These are phyloP conservation scores for Keithomyces neogunnii DNA, from an alignment of 2,329 filamentous ascomycete genomes.

Conservation along the genomic window DNA sequence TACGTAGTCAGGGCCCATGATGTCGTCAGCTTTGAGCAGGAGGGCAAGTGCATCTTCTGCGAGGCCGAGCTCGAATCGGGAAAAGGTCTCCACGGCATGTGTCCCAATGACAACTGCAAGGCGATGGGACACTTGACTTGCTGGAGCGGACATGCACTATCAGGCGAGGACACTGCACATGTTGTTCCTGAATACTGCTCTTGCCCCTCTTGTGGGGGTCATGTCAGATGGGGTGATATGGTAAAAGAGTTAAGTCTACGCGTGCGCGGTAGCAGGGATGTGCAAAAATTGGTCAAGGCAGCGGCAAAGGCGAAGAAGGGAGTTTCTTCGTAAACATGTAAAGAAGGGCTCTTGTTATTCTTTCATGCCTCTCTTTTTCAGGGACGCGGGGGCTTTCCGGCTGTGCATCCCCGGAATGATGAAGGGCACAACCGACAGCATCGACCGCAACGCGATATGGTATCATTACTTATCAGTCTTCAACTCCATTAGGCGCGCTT, in stretches of 20 bases:
- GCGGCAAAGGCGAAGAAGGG: slow-evolving; percentile 21
- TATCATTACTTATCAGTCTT: too few relatives aligned
- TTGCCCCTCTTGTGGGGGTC: slow-evolving; percentile 61
- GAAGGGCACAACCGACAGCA: too few relatives aligned
- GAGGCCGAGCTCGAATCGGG: slow-evolving; percentile 33
- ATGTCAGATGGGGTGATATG: slow-evolving; percentile 64
- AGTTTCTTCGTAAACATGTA: background rate
- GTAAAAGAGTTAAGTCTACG: slow-evolving; percentile 77
- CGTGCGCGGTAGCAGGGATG: slow-evolving; percentile 58
- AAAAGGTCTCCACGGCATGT: slow-evolving; percentile 48
- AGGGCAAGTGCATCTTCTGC: slow-evolving; percentile 49
- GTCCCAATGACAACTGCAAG: slow-evolving; percentile 44
- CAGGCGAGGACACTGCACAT: slow-evolving; percentile 23
- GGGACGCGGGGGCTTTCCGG: too few relatives aligned
- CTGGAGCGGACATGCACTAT: slow-evolving; percentile 46
- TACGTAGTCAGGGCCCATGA: slow-evolving; percentile 48
- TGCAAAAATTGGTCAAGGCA: slow-evolving; percentile 59
- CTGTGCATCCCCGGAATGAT: too few relatives aligned
- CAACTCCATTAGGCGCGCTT: too few relatives aligned
- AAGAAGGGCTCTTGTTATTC: too few relatives aligned
- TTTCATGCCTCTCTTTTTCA: too few relatives aligned
- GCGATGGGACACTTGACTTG: slow-evolving; percentile 52
- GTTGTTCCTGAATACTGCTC: slow-evolving; percentile 59
- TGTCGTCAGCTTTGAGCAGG: slow-evolving; percentile 46
- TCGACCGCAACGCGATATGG: too few relatives aligned